These are phyloP conservation scores for Boletus semigastroideus DNA, from an alignment of 1,284 basidiomycete genomes.

Conservation along the genomic window DNA sequence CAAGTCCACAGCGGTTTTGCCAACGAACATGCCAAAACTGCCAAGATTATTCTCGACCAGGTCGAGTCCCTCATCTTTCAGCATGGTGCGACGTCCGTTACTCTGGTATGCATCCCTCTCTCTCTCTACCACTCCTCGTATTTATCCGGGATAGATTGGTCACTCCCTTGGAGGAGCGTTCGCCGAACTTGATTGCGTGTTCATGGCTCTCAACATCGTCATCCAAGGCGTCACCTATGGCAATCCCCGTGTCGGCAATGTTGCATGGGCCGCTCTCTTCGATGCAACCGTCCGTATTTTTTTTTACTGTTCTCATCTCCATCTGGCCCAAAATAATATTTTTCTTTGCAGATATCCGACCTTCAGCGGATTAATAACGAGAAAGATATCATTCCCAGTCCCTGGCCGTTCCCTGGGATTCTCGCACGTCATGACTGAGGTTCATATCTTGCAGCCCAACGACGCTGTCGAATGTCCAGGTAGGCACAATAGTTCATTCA, in stretches of 20 bases:
- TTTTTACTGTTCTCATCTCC: slow-evolving; percentile 6
- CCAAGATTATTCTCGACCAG: slow-evolving; percentile 38
- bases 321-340: neutral
- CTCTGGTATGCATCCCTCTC: slow-evolving; percentile 29
- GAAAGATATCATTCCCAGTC: slow-evolving; percentile 46
- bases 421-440: slow-evolving; percentile 41
- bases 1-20: slow-evolving; percentile 38
- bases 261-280: slow-evolving; percentile 31
- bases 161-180: slow-evolving; percentile 62
- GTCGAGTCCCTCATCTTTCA: slow-evolving; percentile 37
- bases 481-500: slow-evolving; percentile 9
- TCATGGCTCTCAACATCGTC: slow-evolving; percentile 44
- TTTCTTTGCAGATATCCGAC: slow-evolving; percentile 35
- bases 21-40: slow-evolving; percentile 37
- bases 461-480: slow-evolving; percentile 42
- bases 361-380: slow-evolving; percentile 50
- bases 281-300: slow-evolving; percentile 35
- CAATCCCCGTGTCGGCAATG: slow-evolving; percentile 43
- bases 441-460: slow-evolving; percentile 38
- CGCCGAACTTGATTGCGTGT: slow-evolving; percentile 52
- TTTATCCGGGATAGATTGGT: slow-evolving; percentile 39
- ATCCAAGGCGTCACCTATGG: slow-evolving; percentile 51
- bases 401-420: slow-evolving; percentile 46
- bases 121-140: neutral
- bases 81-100: slow-evolving; percentile 37